Evolutionary conservation across 352 stramenopile genomes (phyloP), one percentile per base, ranked within the genome.

Genomic region (Pythium monospermum): DNA sequence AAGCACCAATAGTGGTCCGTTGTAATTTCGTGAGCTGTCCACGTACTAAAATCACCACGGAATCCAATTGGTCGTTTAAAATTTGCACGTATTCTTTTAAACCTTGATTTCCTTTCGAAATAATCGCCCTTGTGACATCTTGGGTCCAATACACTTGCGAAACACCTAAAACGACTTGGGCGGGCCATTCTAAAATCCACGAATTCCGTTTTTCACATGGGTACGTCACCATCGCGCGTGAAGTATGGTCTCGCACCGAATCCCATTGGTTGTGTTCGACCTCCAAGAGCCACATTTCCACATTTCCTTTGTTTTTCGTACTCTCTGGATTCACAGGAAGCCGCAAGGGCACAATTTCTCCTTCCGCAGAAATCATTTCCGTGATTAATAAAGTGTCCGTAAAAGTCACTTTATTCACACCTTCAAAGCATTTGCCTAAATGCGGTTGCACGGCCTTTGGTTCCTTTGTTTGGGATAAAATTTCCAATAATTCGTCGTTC

Each of bases 401-500:
- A 61, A 97, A 97, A 41, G 87, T 96, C 18, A 97, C 91, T 45
- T 90, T 83, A 62, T 88, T 91, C 8, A 97, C 82, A 6, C 91
- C 91, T 74, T 97, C 81, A 44, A 95, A 94, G 52, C 81, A 91
- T 59, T 94, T 94, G 43, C 86, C 87, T 2, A 98, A 54, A 35
- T 97, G 86, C 8, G 90, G 90, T 53, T 97, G 90, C 21, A 97
- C 90, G 16, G 88, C 87, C 27, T 87, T 86, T 5, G 91, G 90
- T 38, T 98, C 91, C 55, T 97, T 98, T 1, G 91, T 97, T 59
- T 98, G 87, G 1, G 84, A 94, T 2, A 93, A 53, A 83, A 98
- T 98, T 59, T 98, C 94, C 0, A 98, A 68, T 21, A 98, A 63
- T 36, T 97, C 95, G 44, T 98, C 95, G 49, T 98, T 97, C 0